Evolutionary conservation across 208 protist genomes (phyloP).

Genomic region (Strigomonas galati): DNA sequence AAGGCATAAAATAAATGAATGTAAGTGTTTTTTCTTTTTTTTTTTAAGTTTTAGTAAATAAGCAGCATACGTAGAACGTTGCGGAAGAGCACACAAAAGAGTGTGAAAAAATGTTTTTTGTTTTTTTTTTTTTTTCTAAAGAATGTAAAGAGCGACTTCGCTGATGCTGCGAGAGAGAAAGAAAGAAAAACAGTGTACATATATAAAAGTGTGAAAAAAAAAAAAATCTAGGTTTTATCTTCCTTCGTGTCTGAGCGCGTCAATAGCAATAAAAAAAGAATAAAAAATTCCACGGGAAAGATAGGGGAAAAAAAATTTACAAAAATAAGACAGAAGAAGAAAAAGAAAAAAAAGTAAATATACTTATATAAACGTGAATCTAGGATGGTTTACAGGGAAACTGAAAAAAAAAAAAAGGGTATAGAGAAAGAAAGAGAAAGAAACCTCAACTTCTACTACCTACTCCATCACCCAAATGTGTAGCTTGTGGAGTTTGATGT

Average conservation of each 20-base stretch:
- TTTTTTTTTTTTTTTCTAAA: not conserved
- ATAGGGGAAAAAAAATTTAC: not conserved
- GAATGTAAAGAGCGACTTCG: not conserved
- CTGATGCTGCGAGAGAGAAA: not conserved
- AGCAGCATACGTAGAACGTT: slow-evolving; percentile 1
- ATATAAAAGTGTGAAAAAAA: not conserved
- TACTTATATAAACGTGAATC: not conserved
- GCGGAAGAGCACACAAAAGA: not conserved
- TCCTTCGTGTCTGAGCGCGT: slow-evolving; percentile 1
- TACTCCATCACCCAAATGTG: slow-evolving; percentile 6
- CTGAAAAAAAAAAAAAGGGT: not conserved
- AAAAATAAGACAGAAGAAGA: not conserved
- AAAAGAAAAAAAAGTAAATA: slow-evolving; percentile 14
- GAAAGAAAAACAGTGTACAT: slow-evolving; percentile 5
- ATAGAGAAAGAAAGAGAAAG: not conserved
- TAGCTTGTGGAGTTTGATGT: slow-evolving; percentile 4
- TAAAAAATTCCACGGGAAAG: not conserved
- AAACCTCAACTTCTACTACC: too few relatives aligned
- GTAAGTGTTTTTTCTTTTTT: not conserved
- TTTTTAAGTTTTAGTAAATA: slow-evolving; percentile 11
- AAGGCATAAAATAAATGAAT: slow-evolving; percentile 4
- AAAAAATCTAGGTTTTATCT: not conserved
- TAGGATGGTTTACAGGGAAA: slow-evolving; percentile 1
- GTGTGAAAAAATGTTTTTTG: not conserved
- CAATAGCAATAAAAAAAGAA: not conserved